Evolutionary conservation across 495 filamentous ascomycete genomes (phyloP).

Genomic region (Tuber aestivum): DNA sequence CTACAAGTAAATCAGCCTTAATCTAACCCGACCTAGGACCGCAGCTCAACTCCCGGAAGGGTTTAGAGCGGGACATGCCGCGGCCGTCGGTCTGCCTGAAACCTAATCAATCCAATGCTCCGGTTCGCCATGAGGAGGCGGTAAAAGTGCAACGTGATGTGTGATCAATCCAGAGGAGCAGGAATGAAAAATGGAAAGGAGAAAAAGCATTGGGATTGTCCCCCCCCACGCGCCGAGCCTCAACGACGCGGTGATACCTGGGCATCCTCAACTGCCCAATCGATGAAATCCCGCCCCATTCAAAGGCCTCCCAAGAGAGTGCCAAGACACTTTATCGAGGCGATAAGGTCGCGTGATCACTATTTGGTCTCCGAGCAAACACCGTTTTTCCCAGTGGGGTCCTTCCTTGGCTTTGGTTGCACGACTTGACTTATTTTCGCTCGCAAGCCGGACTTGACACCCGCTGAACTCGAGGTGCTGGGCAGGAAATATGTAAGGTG

Average conservation of each 20-base stretch:
- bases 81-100: neutral
- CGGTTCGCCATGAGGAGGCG: neutral
- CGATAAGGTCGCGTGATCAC: slow-evolving; percentile 29
- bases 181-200: neutral
- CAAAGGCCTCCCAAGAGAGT: slow-evolving; percentile 10
- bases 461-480: neutral
- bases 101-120: neutral
- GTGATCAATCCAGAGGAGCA: neutral
- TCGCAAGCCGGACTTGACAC: neutral
- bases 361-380: neutral
- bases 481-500: neutral
- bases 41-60: neutral
- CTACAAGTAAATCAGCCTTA: neutral
- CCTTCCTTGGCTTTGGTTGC: neutral
- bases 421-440: neutral
- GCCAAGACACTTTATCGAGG: slow-evolving; percentile 18
- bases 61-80: neutral
- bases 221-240: slow-evolving; percentile 33
- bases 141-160: neutral
- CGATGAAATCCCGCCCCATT: slow-evolving; percentile 13
- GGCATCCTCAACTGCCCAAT: neutral
- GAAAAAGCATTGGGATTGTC: neutral
- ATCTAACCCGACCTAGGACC: neutral
- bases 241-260: slow-evolving; percentile 18
- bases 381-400: neutral